These are phyloP conservation scores for Chytriomyces sp. DNA, from an alignment of 192 early-diverging fungal genomes.

Conservation along the genomic window DNA sequence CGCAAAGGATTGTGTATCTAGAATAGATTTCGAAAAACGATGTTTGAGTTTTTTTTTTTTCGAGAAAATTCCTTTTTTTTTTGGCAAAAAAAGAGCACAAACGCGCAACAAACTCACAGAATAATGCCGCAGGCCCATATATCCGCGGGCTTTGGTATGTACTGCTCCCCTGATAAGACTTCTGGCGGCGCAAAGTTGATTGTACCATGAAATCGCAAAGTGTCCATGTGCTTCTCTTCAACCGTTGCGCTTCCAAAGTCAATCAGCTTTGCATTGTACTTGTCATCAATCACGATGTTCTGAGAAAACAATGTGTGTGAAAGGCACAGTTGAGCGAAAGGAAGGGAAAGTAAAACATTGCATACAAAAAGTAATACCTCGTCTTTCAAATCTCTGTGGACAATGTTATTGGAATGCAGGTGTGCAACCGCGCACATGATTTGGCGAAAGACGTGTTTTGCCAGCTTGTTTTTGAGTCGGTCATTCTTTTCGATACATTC, in stretches of 20 bases:
- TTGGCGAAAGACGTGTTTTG: conserved; percentile 51
- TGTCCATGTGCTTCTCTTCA: conserved; percentile 3
- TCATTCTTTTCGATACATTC: conserved; percentile 60
- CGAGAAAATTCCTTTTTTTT: too few species aligned
- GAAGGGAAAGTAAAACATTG: too few species aligned
- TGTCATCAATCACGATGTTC: conserved; percentile 61
- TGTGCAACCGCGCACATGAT: conserved; percentile 46
- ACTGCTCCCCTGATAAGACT: conserved; percentile 61
- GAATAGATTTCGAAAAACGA: neutral
- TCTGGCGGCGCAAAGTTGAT: conserved; percentile 73
- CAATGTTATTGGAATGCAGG: conserved; percentile 50
- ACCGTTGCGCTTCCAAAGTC: conserved; percentile 62
- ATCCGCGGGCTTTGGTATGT: conserved; percentile 57
- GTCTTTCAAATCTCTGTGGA: conserved; percentile 65
- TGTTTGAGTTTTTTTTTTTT: too few species aligned
- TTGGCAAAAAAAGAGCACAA: too few species aligned
- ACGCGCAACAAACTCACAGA: too few species aligned
- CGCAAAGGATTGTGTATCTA: conserved; percentile 36
- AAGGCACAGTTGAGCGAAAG: too few species aligned
- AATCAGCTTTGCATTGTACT: conserved; percentile 54
- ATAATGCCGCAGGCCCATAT: conserved; percentile 74
- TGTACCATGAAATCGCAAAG: conserved; percentile 61
- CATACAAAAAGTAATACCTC: conserved; percentile 37
- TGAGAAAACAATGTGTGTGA: too few species aligned
- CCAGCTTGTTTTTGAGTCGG: conserved; percentile 42